Percentiles rank a stretch among this genome's conserved stretches.
Evolutionary conservation across 805 yeast species (phyloP).

Genomic region (Kazachstania psychrophila): DNA sequence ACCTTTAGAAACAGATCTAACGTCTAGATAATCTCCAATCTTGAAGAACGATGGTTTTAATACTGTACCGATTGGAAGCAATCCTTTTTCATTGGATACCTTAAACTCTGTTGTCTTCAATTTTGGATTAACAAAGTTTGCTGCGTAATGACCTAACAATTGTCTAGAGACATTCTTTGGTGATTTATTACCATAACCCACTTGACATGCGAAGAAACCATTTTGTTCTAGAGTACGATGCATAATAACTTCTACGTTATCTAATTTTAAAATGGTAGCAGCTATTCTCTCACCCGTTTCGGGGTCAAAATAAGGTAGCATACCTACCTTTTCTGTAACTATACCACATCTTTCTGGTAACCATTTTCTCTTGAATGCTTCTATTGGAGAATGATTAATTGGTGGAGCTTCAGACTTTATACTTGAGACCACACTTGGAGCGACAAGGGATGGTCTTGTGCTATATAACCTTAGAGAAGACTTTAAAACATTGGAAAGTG

Average conservation of each 20-base stretch:
- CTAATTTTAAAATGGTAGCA: constrained; percentile 81
- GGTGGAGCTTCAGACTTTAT: constrained; percentile 33
- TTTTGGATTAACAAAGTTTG: constrained; percentile 81
- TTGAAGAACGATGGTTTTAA: constrained; percentile 77
- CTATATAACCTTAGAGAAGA: constrained; percentile 6
- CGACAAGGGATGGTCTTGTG: constrained; percentile 24
- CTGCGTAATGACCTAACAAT: constrained; percentile 65
- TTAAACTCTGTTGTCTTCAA: constrained; percentile 66
- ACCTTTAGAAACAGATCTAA: constrained; percentile 75
- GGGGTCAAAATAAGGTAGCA: constrained; percentile 74
- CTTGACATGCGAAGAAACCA: constrained; percentile 78
- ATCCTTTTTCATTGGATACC: constrained; percentile 54
- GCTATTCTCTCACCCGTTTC: constrained; percentile 59
- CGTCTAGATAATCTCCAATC: constrained; percentile 75
- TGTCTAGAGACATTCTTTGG: constrained; percentile 54
- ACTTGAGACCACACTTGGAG: constrained; percentile 21
- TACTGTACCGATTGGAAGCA: constrained; percentile 69
- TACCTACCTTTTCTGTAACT: constrained; percentile 77
- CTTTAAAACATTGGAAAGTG: neutral
- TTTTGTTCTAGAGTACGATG: constrained; percentile 61
- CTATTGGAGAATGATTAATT: constrained; percentile 57
- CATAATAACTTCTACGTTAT: constrained; percentile 76
- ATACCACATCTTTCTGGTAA: constrained; percentile 75
- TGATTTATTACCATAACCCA: constrained; percentile 71
- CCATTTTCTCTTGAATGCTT: constrained; percentile 61